Evolutionary conservation across 2,329 filamentous ascomycete species (phyloP).

Genomic region (Diaporthe capsici): DNA sequence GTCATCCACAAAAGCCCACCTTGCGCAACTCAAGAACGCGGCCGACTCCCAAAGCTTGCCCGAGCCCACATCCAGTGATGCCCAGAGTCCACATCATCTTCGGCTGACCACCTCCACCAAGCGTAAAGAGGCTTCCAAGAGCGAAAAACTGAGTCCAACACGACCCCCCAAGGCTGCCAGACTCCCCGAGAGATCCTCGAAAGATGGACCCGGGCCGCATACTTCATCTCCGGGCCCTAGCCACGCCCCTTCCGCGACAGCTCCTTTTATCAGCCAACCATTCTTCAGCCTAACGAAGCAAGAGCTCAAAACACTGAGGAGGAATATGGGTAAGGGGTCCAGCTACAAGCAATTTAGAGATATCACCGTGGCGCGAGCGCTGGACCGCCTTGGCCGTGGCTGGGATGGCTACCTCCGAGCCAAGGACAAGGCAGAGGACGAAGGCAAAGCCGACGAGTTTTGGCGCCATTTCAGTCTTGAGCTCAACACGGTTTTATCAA

Average conservation of each 20-base stretch:
- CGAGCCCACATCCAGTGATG: background rate
- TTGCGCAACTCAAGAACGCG: background rate
- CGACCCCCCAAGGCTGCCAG: background rate
- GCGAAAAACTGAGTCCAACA: no score
- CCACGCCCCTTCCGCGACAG: background rate
- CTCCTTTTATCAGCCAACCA: background rate
- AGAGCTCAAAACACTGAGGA: conserved; percentile 16
- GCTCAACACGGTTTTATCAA: background rate
- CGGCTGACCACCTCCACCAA: background rate
- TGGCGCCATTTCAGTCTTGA: background rate
- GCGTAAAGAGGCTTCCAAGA: background rate
- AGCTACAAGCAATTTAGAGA: background rate
- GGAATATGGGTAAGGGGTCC: background rate
- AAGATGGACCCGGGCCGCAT: background rate
- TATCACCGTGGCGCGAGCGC: background rate
- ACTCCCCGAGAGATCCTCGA: background rate
- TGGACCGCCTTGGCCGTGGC: conserved; percentile 20
- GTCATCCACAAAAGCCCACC: background rate
- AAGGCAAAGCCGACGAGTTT: background rate
- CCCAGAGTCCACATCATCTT: background rate
- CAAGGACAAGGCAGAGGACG: background rate
- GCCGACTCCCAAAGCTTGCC: background rate
- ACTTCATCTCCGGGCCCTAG: background rate
- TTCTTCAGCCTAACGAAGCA: conserved; percentile 20
- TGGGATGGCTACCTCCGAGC: conserved; percentile 23